phyloP scores from a whole-genome alignment of 768 basidiomycete genomes.

The Multifurca ochricompacta region DNA sequence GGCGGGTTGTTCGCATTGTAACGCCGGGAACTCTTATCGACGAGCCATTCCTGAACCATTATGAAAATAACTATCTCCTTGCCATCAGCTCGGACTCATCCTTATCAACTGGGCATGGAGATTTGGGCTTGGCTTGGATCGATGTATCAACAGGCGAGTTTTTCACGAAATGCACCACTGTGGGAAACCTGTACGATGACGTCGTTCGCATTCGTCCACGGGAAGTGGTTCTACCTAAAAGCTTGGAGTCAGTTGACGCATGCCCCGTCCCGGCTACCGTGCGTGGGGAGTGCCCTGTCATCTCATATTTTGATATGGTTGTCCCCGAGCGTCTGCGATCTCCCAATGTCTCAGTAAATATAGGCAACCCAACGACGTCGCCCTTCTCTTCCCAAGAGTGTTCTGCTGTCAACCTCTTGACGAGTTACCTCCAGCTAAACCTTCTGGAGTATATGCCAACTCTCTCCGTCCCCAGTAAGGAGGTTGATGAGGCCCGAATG shows the following conservation, averaged over 20 bases:
- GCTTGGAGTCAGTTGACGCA: slow-evolving; percentile 29
- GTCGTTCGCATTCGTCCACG: slow-evolving; percentile 72
- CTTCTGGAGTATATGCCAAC: slow-evolving; percentile 74
- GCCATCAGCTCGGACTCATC: slow-evolving; percentile 37
- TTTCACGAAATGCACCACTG: slow-evolving; percentile 56
- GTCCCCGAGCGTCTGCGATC: background rate
- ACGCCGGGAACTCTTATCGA: slow-evolving; percentile 94
- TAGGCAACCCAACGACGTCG: background rate
- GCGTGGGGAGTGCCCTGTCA: slow-evolving; percentile 45
- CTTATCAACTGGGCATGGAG: background rate
- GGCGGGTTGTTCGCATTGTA: slow-evolving; percentile 79
- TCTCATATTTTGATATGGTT: slow-evolving; percentile 38
- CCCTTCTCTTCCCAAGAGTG: slow-evolving; percentile 37
- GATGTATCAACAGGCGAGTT: slow-evolving; percentile 95
- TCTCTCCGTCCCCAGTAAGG: slow-evolving; percentile 49
- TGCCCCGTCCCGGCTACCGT: slow-evolving; percentile 45
- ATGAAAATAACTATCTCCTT: slow-evolving; percentile 86
- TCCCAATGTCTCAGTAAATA: slow-evolving; percentile 16
- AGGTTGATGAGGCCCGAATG: slow-evolving; percentile 55
- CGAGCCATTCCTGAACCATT: slow-evolving; percentile 77
- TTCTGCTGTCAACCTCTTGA: slow-evolving; percentile 53
- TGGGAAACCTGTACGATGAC: slow-evolving; percentile 65
- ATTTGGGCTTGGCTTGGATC: slow-evolving; percentile 81
- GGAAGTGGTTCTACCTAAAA: slow-evolving; percentile 65
- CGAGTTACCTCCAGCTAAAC: slow-evolving; percentile 54